These are phyloP conservation scores for Lipomyces yamadae DNA, from an alignment of 805 yeast species.

Conservation along the genomic window DNA sequence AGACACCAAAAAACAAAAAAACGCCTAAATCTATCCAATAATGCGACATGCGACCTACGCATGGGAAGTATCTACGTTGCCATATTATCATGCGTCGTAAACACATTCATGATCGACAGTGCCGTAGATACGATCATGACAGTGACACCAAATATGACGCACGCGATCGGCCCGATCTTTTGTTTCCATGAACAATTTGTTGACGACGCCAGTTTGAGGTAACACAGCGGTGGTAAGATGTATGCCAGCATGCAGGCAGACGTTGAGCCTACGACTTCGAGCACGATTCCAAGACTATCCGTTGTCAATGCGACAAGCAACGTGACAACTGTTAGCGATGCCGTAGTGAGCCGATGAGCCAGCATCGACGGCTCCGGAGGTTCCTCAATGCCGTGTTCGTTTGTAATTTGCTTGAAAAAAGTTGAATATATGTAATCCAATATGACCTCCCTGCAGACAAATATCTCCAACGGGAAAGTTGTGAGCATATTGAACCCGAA, in stretches of 20 bases:
- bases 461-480: slow-evolving; percentile 86
- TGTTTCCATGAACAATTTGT: slow-evolving; percentile 39
- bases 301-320: slow-evolving; percentile 85
- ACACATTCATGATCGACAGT: slow-evolving; percentile 20
- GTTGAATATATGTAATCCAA: slow-evolving; percentile 55
- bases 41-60: background rate
- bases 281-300: slow-evolving; percentile 77
- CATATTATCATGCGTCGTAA: background rate
- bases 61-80: background rate
- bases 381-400: background rate
- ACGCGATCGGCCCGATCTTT: slow-evolving; percentile 61
- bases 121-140: slow-evolving; percentile 76
- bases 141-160: slow-evolving; percentile 71
- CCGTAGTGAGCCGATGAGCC: slow-evolving; percentile 67
- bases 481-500: slow-evolving; percentile 93
- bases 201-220: slow-evolving; percentile 61
- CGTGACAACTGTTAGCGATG: slow-evolving; percentile 65
- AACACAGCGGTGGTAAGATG: slow-evolving; percentile 86
- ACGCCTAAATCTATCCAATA: background rate
- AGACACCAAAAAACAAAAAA: background rate
- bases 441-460: slow-evolving; percentile 87
- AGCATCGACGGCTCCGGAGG: slow-evolving; percentile 16
- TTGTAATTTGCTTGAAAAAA: slow-evolving; percentile 3
- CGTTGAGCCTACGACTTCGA: slow-evolving; percentile 90
- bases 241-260: slow-evolving; percentile 93